phyloP scores from a whole-genome alignment of 192 early-diverging fungal species.

The Entomortierella parvispora region DNA sequence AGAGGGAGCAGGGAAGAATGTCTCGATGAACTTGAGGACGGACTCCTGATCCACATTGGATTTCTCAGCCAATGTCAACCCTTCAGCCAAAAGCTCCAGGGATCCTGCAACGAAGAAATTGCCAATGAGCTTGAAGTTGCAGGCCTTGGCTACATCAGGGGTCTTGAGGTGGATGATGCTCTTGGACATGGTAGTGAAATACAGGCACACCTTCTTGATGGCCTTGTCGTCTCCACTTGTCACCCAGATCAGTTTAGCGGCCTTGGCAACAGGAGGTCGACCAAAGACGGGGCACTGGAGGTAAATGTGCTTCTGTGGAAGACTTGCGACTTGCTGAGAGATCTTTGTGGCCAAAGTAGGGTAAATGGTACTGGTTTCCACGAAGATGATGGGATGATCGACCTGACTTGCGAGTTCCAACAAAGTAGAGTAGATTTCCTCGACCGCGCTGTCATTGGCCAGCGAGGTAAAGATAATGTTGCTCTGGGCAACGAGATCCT shows the following conservation, averaged over 20 bases:
- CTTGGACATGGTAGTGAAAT: slow-evolving; percentile 51
- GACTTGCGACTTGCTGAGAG: slow-evolving; percentile 28
- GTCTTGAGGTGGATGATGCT: slow-evolving; percentile 54
- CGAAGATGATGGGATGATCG: slow-evolving; percentile 58
- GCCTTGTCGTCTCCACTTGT: slow-evolving; percentile 38
- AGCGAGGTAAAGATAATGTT: slow-evolving; percentile 73
- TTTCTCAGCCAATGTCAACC: slow-evolving; percentile 68
- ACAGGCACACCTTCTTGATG: slow-evolving; percentile 46
- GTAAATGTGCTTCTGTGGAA: slow-evolving; percentile 23
- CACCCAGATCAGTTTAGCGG: slow-evolving; percentile 38
- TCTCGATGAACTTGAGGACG: slow-evolving; percentile 65
- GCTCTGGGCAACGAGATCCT: slow-evolving; percentile 57
- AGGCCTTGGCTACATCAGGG: slow-evolving; percentile 55
- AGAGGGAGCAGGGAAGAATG: slow-evolving; percentile 59
- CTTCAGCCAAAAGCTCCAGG: slow-evolving; percentile 73
- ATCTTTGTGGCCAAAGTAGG: slow-evolving; percentile 53
- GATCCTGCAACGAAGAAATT: slow-evolving; percentile 70
- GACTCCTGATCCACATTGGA: slow-evolving; percentile 64
- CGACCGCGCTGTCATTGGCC: slow-evolving; percentile 66
- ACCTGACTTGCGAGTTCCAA: slow-evolving; percentile 49
- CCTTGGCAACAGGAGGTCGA: slow-evolving; percentile 39
- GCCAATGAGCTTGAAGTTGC: slow-evolving; percentile 71
- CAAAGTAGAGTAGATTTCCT: slow-evolving; percentile 56
- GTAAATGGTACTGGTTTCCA: slow-evolving; percentile 73
- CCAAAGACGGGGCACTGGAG: slow-evolving; percentile 61